Base-by-base conservation (phyloP, 2,329 filamentous ascomycete species). In the Colletotrichum falcatum region DNA sequence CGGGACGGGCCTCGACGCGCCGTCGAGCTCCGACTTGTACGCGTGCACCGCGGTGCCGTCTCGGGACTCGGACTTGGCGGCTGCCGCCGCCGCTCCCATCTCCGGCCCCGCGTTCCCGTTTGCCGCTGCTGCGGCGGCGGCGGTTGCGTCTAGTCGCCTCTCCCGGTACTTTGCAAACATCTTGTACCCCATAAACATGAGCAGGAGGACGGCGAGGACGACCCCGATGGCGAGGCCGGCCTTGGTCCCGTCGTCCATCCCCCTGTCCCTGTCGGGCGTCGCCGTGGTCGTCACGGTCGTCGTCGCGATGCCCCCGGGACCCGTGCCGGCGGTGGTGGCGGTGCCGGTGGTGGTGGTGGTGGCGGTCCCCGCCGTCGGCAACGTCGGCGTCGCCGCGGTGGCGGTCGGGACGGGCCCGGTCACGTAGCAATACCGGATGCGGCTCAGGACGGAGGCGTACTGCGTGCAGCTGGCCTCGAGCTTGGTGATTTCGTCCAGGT, bases 381-480 rank as follows among this genome's bases (percentile, higher is more conserved):
- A 46, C 12, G 64, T 20, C 1, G 56, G 46, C 11, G 64, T 68
- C 8, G 68, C 56, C 2, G 37, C 26, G 1, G 68, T 23, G 8
- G 53, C 35, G 3, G 68, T 60, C 23, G 68, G 68, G 2, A 39
- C 23, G 0, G 64, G 64, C 2, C 68, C 68, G 0, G 68, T 71
- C 4, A 71, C 68, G 37, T 71, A 71, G 46, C 68, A 71, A 16
- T 71, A 59, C n/a, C 68, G 51, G 9, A 71, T 63, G 7, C 53
- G 59, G 9, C 28, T 54, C 9, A 71, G 49, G 3, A 71, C 23
- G 1, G 68, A 71, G 0, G 42, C 44, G 3, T 71, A 71, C 28
- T 71, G 68, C 0, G 68, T 71, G 53, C 68, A 71, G 64, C 68
- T 71, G 35, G 49, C 42, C 26, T 67, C 64, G 5, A 71, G n/a